These are phyloP conservation scores for Backusella morwellensis DNA, from an alignment of 192 early-diverging fungal genomes.

Conservation along the genomic window DNA sequence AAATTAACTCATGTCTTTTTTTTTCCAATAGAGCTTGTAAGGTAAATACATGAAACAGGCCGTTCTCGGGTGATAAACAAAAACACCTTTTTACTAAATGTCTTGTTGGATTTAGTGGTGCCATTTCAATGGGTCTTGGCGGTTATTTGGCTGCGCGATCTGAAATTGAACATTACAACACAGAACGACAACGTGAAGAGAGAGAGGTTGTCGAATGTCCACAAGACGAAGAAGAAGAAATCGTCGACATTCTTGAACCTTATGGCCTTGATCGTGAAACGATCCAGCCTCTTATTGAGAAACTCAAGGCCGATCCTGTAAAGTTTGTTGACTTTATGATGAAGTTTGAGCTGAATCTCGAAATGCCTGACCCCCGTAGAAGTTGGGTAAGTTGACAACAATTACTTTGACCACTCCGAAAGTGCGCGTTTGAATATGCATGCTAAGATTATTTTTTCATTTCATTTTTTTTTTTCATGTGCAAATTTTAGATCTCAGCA, in stretches of 20 bases:
- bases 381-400: conserved; percentile 41
- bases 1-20: not conserved
- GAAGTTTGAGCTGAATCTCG: conserved; percentile 62
- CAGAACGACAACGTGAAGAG: conserved; percentile 52
- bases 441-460: not conserved
- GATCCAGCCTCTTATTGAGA: conserved; percentile 49
- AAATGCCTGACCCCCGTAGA: conserved; percentile 54
- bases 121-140: conserved; percentile 64
- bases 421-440: conserved; percentile 1
- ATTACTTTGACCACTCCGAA: not conserved
- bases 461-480: conserved; percentile 2
- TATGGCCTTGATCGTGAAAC: conserved; percentile 54
- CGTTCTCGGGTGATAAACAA: not conserved
- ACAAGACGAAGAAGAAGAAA: conserved; percentile 56
- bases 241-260: conserved; percentile 60
- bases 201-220: conserved; percentile 51
- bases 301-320: conserved; percentile 48
- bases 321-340: conserved; percentile 76
- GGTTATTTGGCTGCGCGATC: conserved; percentile 59
- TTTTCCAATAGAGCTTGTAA: conserved; percentile 12
- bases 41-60: conserved; percentile 13
- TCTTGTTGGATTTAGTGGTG: conserved; percentile 37
- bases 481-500: conserved; percentile 44
- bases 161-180: conserved; percentile 64
- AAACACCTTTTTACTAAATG: not conserved